Evolutionary conservation across 768 basidiomycete species (phyloP), one percentile per base, ranked within the genome.

Genomic region (Pleurotus salmoneostramineus): DNA sequence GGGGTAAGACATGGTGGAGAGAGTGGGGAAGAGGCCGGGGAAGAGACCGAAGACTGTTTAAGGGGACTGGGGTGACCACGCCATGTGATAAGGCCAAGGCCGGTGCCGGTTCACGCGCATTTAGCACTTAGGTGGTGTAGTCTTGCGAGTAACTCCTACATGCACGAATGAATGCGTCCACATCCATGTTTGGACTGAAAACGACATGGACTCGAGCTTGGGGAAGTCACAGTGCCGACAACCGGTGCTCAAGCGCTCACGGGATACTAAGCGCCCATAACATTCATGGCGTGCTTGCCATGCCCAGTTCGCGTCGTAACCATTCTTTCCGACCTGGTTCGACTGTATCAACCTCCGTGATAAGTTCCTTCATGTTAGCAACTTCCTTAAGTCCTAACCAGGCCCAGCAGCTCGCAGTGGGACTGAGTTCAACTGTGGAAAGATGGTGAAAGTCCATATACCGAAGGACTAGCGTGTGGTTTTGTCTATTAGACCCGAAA

Each of bases 391-490:
- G 61, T 4, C 77, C 77, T 11, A 58, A 35, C 56, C 66, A 66
- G 2, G 62, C 37, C 15, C 67, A 67, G 6, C 34, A 51, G 45
- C 58, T 54, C 33, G 43, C 27, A 11, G 59, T 56, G 27, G 51
- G 33, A 1, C 56, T 59, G 34, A 74, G 60, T 32, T 66, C 67
- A 7, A 69, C 68, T 2, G 73, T 77, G 58, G 70, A 70, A 7
- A 79, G 66, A 48, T 77, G 76, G 58, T 71, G 75, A 57, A 77
- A 77, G 50, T 75, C 73, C n/a, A 77, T 68, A 61, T 77, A 79
- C 1, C 75, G 72, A 55, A 77, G 62, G 21, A 68, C 77, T 77
- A 40, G 21, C 21, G 3, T 40, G 4, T 21, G 34, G 15, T 32
- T 35, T 36, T 32, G 11, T 2, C 33, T 35, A 32, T 47, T 42